phyloP scores from a whole-genome alignment of 495 filamentous ascomycete species.

The Trichoderma parareesei region DNA sequence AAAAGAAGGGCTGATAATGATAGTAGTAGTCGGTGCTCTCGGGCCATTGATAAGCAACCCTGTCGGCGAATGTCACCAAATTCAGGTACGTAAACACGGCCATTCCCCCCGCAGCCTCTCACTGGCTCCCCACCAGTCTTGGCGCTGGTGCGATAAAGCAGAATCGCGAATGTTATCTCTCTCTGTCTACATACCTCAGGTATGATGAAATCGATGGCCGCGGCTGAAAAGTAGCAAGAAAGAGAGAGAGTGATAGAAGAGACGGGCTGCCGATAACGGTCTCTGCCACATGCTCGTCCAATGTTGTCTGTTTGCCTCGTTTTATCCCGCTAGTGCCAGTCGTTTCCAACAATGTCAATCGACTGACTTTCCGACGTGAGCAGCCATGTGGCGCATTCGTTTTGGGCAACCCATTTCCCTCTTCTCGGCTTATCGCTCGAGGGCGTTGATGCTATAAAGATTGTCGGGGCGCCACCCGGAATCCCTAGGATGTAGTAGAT shows the following conservation, averaged over 20 bases:
- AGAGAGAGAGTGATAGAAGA: background rate
- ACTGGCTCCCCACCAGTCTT: background rate
- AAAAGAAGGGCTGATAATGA: background rate
- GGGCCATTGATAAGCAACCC: slow-evolving; percentile 1
- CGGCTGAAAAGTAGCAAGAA: background rate
- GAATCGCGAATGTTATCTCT: background rate
- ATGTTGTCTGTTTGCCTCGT: too few species aligned
- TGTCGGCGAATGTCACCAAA: slow-evolving; percentile 11
- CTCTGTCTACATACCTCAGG: too few species aligned
- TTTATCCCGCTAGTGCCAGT: background rate
- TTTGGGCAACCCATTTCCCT: background rate
- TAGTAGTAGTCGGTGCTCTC: background rate
- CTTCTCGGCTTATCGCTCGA: background rate
- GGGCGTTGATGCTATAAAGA: background rate
- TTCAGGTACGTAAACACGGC: slow-evolving; percentile 12
- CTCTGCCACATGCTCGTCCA: background rate
- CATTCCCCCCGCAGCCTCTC: background rate
- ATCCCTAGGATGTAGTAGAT: too few species aligned
- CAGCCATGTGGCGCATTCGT: slow-evolving; percentile 8
- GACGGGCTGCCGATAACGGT: background rate
- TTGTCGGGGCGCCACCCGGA: background rate
- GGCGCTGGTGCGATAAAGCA: background rate
- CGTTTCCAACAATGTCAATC: background rate
- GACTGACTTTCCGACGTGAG: slow-evolving; percentile 6
- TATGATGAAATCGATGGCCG: background rate